phyloP scores from a whole-genome alignment of 768 basidiomycete species.

The Mycena capillaripes region DNA sequence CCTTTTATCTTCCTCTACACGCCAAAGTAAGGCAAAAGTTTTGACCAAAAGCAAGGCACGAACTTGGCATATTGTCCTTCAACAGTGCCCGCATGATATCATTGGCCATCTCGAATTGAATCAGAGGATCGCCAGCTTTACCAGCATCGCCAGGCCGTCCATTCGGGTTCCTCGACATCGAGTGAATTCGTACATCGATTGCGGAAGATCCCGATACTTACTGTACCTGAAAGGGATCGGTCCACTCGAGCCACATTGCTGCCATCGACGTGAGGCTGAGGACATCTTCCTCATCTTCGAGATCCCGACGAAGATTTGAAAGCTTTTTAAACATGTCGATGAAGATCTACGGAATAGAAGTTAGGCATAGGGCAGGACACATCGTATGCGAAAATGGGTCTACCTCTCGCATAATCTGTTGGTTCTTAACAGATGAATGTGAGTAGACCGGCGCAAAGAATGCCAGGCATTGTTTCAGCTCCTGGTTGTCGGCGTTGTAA shows the following conservation, averaged over 20 bases:
- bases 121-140: slow-evolving; percentile 42
- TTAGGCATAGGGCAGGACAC: neutral
- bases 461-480: slow-evolving; percentile 86
- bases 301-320: slow-evolving; percentile 59
- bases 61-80: slow-evolving; percentile 66
- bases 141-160: slow-evolving; percentile 41
- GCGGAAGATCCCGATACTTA: slow-evolving; percentile 40
- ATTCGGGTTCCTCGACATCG: slow-evolving; percentile 35
- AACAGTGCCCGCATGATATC: slow-evolving; percentile 58
- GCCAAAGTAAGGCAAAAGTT: neutral
- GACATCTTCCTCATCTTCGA: slow-evolving; percentile 73
- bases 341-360: slow-evolving; percentile 60
- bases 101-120: slow-evolving; percentile 66
- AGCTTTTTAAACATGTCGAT: slow-evolving; percentile 65
- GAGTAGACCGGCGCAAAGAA: slow-evolving; percentile 92
- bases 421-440: slow-evolving; percentile 83
- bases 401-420: slow-evolving; percentile 79
- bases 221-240: slow-evolving; percentile 75
- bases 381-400: slow-evolving; percentile 36
- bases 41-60: slow-evolving; percentile 41
- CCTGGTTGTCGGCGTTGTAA: slow-evolving; percentile 83
- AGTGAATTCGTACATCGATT: neutral
- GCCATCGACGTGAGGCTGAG: slow-evolving; percentile 68
- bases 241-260: slow-evolving; percentile 81
- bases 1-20: slow-evolving; percentile 76